Percentiles rank a stretch among this genome's conserved stretches.
phyloP scores from a whole-genome alignment of 306 rosid genomes.

The Lupinus albus region DNA sequence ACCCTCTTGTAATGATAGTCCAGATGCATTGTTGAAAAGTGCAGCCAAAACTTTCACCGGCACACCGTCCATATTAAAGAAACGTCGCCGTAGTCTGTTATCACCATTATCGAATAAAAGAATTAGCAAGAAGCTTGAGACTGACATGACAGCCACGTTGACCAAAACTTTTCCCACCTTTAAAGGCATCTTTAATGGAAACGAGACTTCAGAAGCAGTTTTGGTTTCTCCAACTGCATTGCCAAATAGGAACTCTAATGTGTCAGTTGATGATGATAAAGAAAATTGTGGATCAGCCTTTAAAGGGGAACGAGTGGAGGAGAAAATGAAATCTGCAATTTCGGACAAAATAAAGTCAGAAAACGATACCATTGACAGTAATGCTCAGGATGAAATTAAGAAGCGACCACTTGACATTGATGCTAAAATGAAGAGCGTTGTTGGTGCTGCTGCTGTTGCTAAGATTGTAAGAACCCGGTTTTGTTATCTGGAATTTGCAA shows the following conservation, averaged over 20 bases:
- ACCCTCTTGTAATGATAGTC: constrained; percentile 64
- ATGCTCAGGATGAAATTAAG: constrained; percentile 39
- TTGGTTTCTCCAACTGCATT: constrained; percentile 42
- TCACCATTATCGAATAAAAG: constrained; percentile 73
- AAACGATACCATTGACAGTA: constrained; percentile 29
- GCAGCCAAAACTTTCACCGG: constrained; percentile 75
- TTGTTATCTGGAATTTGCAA: neutral
- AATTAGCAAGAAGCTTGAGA: constrained; percentile 59
- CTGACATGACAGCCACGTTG: constrained; percentile 52
- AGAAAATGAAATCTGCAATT: constrained; percentile 30
- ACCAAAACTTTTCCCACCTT: constrained; percentile 57
- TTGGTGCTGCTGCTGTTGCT: constrained; percentile 38
- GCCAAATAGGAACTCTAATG: constrained; percentile 36
- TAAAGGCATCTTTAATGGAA: constrained; percentile 61
- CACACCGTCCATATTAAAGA: constrained; percentile 77
- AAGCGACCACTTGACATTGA: constrained; percentile 35
- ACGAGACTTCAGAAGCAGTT: constrained; percentile 38
- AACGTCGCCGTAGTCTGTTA: constrained; percentile 64
- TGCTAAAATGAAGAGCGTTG: constrained; percentile 32
- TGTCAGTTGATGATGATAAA: constrained; percentile 41
- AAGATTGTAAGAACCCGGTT: constrained; percentile 49
- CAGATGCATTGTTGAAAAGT: constrained; percentile 63
- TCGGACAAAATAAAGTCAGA: constrained; percentile 33
- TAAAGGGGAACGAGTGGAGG: constrained; percentile 40
- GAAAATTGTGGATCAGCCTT: constrained; percentile 43